Percentiles rank a stretch among this genome's conserved stretches.
These are phyloP conservation scores for Diversispora epigaea DNA, from an alignment of 192 early-diverging fungal genomes.

Conservation along the genomic window DNA sequence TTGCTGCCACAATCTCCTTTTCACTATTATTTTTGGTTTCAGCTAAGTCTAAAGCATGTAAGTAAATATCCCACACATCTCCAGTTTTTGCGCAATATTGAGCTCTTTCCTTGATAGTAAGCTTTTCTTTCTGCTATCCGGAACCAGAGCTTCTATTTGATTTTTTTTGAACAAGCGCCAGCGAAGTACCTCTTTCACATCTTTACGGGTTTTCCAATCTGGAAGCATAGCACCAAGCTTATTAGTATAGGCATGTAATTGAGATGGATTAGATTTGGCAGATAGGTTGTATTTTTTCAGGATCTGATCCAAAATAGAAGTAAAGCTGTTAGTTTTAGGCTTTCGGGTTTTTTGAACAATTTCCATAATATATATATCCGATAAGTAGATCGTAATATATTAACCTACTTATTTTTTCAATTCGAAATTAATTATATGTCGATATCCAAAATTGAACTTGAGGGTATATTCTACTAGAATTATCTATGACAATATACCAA, in stretches of 20 bases:
- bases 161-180: no score
- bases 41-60: constrained; percentile 5
- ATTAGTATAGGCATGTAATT: constrained; percentile 6
- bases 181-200: constrained; percentile 4
- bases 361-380: neutral
- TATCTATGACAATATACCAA: no score
- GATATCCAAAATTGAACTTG: no score
- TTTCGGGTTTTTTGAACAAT: constrained; percentile 6
- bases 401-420: neutral
- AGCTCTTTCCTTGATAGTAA: neutral
- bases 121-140: no score
- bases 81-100: constrained; percentile 11
- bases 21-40: no score
- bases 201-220: constrained; percentile 4
- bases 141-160: no score
- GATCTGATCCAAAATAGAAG: constrained; percentile 1
- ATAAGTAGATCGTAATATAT: constrained; percentile 7
- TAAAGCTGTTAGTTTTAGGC: constrained; percentile 11
- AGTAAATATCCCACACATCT: constrained; percentile 8
- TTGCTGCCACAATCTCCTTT: no score
- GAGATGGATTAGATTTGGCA: neutral
- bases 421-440: neutral
- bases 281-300: neutral
- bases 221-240: constrained; percentile 13
- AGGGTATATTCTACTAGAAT: no score